phyloP scores from a whole-genome alignment of 768 basidiomycete species.

The Boletus rubroflammeus region DNA sequence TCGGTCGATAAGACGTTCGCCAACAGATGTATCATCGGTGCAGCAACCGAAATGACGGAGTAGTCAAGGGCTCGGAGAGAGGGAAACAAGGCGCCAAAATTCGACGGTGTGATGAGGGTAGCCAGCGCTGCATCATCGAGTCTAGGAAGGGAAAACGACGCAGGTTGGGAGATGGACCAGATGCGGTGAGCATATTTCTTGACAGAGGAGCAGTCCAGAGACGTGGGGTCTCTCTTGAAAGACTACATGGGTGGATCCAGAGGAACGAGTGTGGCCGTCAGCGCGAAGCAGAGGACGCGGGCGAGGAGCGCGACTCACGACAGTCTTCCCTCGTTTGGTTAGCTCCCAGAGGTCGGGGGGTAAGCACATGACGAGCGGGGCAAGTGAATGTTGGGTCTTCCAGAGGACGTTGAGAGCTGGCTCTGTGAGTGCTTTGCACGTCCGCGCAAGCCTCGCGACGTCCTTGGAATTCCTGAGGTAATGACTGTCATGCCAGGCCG shows the following conservation, averaged over 20 bases:
- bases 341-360: constrained; percentile 26
- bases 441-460: constrained; percentile 27
- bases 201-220: constrained; percentile 22
- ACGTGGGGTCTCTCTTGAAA: constrained; percentile 18
- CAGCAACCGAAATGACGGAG: constrained; percentile 24
- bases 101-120: constrained; percentile 18
- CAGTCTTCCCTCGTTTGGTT: constrained; percentile 11
- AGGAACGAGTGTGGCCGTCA: neutral
- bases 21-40: constrained; percentile 19
- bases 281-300: neutral
- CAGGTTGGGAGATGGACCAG: constrained; percentile 21
- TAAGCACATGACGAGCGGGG: constrained; percentile 29
- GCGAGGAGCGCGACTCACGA: constrained; percentile 18
- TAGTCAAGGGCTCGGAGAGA: constrained; percentile 26
- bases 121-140: constrained; percentile 26
- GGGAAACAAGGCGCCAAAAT: constrained; percentile 24
- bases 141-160: constrained; percentile 17
- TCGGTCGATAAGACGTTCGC: constrained; percentile 18
- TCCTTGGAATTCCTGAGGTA: constrained; percentile 21
- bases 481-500: constrained; percentile 11
- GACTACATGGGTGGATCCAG: constrained; percentile 6
- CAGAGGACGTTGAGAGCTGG: constrained; percentile 32
- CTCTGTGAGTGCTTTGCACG: constrained; percentile 28
- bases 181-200: constrained; percentile 26
- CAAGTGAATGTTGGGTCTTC: constrained; percentile 28